A percentile compares a stretch with the other conserved stretches of the same genome.
These are phyloP conservation scores for Tarenaya hassleriana DNA, from an alignment of 345 rosid species.

Conservation along the genomic window DNA sequence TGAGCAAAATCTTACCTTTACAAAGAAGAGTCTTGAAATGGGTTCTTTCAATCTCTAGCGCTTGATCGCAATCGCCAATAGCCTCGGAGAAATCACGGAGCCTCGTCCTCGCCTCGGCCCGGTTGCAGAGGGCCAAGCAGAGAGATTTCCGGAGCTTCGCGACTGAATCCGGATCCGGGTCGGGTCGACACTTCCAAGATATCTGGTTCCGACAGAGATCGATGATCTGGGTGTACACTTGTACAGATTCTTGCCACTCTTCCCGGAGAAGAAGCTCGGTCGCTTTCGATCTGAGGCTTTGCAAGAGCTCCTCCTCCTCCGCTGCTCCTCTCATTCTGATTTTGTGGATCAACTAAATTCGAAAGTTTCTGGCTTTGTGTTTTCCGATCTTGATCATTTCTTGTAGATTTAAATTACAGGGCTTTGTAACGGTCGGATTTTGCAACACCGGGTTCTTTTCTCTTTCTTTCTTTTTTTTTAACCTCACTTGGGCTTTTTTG, in stretches of 20 bases:
- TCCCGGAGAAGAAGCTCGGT: constrained; percentile 69
- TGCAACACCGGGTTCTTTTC: background rate
- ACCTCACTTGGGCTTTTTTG: no score
- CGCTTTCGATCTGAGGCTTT: constrained; percentile 65
- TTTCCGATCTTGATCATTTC: background rate
- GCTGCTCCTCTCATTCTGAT: constrained; percentile 27
- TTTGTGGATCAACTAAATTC: background rate
- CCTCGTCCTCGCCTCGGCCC: constrained; percentile 58
- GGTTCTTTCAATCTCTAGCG: constrained; percentile 46
- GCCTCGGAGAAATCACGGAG: constrained; percentile 47
- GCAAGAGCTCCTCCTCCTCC: constrained; percentile 39
- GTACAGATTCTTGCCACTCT: constrained; percentile 67
- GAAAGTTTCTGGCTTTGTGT: constrained; percentile 11
- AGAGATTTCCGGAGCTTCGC: constrained; percentile 47
- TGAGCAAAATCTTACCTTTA: constrained; percentile 70
- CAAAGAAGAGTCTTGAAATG: constrained; percentile 82
- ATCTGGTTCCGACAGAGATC: constrained; percentile 43
- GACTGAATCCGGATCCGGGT: constrained; percentile 23
- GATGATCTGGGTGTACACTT: constrained; percentile 56
- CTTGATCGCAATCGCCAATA: constrained; percentile 52
- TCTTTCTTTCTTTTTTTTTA: no score
- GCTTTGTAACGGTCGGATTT: constrained; percentile 51
- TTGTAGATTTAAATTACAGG: constrained; percentile 20
- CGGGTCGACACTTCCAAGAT: constrained; percentile 21
- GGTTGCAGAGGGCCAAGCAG: constrained; percentile 65